These are phyloP conservation scores for Ogataea sp. DNA, from an alignment of 805 yeast species.

Conservation along the genomic window DNA sequence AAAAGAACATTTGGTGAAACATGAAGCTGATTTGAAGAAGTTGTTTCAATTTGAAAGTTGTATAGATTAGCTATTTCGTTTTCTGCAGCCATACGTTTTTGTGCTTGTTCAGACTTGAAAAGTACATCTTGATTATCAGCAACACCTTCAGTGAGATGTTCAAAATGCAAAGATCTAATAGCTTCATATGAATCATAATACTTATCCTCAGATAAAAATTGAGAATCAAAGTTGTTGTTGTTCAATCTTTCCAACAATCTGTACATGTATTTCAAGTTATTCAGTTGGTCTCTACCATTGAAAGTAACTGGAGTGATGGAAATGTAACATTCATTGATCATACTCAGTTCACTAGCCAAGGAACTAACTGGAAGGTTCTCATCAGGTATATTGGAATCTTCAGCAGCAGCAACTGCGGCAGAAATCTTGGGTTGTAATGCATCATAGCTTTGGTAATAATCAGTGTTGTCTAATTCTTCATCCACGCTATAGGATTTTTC, in stretches of 20 bases:
- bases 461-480: conserved; percentile 2
- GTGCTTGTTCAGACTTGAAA: too few species aligned
- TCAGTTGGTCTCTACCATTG: conserved; percentile 10
- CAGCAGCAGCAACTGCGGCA: not conserved
- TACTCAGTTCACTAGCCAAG: conserved; percentile 9
- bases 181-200: not conserved
- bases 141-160: not conserved
- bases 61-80: too few species aligned
- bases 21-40: too few species aligned
- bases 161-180: not conserved
- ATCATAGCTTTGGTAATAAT: not conserved
- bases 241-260: not conserved
- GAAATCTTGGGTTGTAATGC: not conserved
- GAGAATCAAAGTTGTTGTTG: not conserved
- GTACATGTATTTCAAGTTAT: not conserved
- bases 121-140: not conserved
- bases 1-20: too few species aligned
- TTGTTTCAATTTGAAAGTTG: too few species aligned
- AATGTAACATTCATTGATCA: conserved; percentile 10
- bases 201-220: not conserved
- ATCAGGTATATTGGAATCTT: too few species aligned
- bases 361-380: not conserved
- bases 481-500: conserved; percentile 12
- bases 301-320: conserved; percentile 15
- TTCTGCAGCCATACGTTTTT: too few species aligned